Base-by-base conservation (phyloP, 1,284 basidiomycete species). In the Cutaneotrichosporon sp. region DNA sequence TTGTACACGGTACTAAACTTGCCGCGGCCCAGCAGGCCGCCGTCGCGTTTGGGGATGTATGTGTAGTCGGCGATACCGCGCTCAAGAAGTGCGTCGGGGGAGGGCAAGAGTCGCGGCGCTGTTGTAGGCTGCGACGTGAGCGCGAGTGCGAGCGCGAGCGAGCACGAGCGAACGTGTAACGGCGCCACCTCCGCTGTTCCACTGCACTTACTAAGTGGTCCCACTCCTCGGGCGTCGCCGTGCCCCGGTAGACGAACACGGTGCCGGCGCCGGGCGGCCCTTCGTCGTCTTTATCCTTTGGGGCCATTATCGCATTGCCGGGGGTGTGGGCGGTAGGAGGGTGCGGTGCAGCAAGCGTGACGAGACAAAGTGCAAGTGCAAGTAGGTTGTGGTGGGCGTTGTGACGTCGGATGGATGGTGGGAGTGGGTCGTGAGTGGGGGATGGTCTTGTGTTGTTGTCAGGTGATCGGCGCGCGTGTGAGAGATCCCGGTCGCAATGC, bases 1-100 rank as follows among this genome's bases (percentile, higher is more conserved):
- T 76, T 69, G 56, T 77, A 74, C 1, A 79, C 78, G 9, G 75
- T 72, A 47, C 67, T 71, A 57, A 79, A 79, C 62, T 79, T 79
- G 33, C 78, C 78, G 35, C 67, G 65, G 5, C 78, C 78, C 7
- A 79, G 62, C 15, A 70, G 56, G n/a, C 68, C 67, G n/a, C 68
- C 68, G 4, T 54, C 58, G 8, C 43, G 41, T 8, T 33, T 61
- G 8, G 61, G 65, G 1, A 71, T 22, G 54, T 72, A 76, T 2
- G 72, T 71, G 58, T 77, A 78, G 47, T 77, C 76, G 20, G 62
- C 72, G 38, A 78, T 74, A 2, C 77, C 77, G 20, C 60, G 47
- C 9, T 58, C 55, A 4, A 78, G 67, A n/a, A 77, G 62, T 18
- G 52, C 53, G 57, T 77, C 75, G 3, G 70, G 67, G 10, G 69